Percentiles rank a stretch among this genome's conserved stretches.
Evolutionary conservation across 352 stramenopile genomes (phyloP).

Genomic region (Phytophthora agathidicida): DNA sequence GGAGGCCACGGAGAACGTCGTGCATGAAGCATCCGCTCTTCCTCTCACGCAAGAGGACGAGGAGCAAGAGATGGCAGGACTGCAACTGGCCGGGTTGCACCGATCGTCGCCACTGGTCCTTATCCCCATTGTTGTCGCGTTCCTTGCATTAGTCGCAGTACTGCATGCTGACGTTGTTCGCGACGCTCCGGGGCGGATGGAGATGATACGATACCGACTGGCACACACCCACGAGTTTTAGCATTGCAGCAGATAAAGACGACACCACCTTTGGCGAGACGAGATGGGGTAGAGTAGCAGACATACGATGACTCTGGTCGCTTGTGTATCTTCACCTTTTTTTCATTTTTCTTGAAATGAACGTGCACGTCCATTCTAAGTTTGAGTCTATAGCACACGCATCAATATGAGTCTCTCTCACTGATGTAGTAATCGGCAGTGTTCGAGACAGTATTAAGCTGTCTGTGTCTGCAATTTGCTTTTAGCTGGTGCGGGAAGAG

Average conservation of each 20-base stretch:
- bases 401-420: slow-evolving; percentile 23
- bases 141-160: slow-evolving; percentile 54
- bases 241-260: slow-evolving; percentile 12
- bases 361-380: slow-evolving; percentile 22
- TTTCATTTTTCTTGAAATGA: slow-evolving; percentile 18
- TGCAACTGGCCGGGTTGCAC: slow-evolving; percentile 36
- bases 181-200: slow-evolving; percentile 42
- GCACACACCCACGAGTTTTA: slow-evolving; percentile 39
- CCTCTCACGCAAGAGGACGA: slow-evolving; percentile 21
- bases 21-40: slow-evolving; percentile 13
- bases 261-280: neutral
- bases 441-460: slow-evolving; percentile 16
- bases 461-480: slow-evolving; percentile 28
- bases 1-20: slow-evolving; percentile 11
- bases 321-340: slow-evolving; percentile 20
- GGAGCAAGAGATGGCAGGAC: slow-evolving; percentile 24
- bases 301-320: slow-evolving; percentile 2
- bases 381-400: slow-evolving; percentile 30
- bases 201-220: slow-evolving; percentile 49
- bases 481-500: slow-evolving; percentile 41
- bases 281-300: slow-evolving; percentile 6
- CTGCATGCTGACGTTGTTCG: slow-evolving; percentile 62
- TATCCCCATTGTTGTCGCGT: slow-evolving; percentile 65
- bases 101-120: slow-evolving; percentile 69
- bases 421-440: slow-evolving; percentile 9